Percentiles rank a stretch among this genome's conserved stretches.
phyloP scores from a whole-genome alignment of 352 stramenopile genomes.

The Phytophthora kernoviae region DNA sequence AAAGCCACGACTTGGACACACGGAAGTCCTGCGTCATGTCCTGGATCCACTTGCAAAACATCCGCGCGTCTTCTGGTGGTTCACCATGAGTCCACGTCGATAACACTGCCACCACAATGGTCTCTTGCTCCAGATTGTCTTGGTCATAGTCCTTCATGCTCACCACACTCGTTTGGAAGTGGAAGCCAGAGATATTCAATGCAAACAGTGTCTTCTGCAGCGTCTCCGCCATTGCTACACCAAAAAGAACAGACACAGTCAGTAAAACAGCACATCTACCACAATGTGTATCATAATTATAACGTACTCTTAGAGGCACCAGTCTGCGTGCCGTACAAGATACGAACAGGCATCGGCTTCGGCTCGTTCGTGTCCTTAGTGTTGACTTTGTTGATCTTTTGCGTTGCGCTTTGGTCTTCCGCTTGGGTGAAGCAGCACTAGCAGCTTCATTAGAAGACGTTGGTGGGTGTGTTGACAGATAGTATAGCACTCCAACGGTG shows the following conservation, averaged over 20 bases:
- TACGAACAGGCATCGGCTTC: constrained; percentile 67
- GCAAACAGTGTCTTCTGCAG: constrained; percentile 83
- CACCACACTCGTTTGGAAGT: constrained; percentile 85
- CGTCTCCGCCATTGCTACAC: constrained; percentile 64
- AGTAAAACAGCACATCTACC: not conserved
- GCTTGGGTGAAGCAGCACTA: constrained; percentile 13
- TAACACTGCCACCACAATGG: constrained; percentile 82
- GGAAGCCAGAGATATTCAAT: constrained; percentile 77
- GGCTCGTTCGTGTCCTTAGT: constrained; percentile 15
- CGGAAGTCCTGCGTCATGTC: constrained; percentile 92
- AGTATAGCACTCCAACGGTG: constrained; percentile 53
- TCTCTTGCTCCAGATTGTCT: constrained; percentile 90
- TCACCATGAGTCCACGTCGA: constrained; percentile 86
- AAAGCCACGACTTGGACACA: constrained; percentile 83
- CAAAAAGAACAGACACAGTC: not conserved
- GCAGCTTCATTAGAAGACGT: constrained; percentile 16
- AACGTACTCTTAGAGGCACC: constrained; percentile 71
- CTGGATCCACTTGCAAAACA: constrained; percentile 87
- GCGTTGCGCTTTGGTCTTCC: constrained; percentile 24
- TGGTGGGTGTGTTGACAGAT: constrained; percentile 25
- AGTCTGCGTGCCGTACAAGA: constrained; percentile 89
- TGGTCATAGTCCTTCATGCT: constrained; percentile 91
- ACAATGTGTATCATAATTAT: not conserved
- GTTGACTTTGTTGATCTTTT: constrained; percentile 12
- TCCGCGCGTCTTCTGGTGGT: constrained; percentile 71